phyloP scores from a whole-genome alignment of 208 protist species.

The Eutreptiella sp. region DNA sequence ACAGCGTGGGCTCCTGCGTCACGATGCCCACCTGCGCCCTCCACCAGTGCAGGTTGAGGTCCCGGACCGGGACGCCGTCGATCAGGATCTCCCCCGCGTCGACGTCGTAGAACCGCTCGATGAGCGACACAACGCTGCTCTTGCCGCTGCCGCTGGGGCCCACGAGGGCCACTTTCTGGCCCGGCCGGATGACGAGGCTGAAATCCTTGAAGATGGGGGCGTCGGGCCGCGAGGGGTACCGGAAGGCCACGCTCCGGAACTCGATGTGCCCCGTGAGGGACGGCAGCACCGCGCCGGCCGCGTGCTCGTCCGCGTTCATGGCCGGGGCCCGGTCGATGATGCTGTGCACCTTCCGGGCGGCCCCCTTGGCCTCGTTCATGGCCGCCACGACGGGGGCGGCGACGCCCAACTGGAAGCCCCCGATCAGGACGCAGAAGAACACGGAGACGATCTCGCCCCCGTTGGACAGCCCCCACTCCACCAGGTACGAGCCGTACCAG shows the following conservation, averaged over 20 bases:
- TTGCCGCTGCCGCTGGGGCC: conserved; percentile 67
- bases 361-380: conserved; percentile 59
- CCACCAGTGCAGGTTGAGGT: conserved; percentile 49
- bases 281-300: too few species aligned
- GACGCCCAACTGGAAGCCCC: conserved; percentile 53
- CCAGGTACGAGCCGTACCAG: conserved; percentile 60
- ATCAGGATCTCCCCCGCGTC: conserved; percentile 35
- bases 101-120: conserved; percentile 76
- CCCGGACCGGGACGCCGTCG: conserved; percentile 55
- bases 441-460: conserved; percentile 51
- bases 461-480: conserved; percentile 48
- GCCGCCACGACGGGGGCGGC: conserved; percentile 47
- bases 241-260: conserved; percentile 61
- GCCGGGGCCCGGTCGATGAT: conserved; percentile 66
- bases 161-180: conserved; percentile 66
- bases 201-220: conserved; percentile 58
- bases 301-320: too few species aligned
- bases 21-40: conserved; percentile 63
- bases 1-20: conserved; percentile 69
- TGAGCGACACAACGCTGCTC: conserved; percentile 58
- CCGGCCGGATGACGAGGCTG: conserved; percentile 50
- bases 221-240: conserved; percentile 63
- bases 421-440: conserved; percentile 57
- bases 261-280: conserved; percentile 46
- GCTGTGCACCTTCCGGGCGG: conserved; percentile 62